Conservation (phyloP, 2,329 filamentous ascomycete species). For the Ceratocystis colombiana region DNA sequence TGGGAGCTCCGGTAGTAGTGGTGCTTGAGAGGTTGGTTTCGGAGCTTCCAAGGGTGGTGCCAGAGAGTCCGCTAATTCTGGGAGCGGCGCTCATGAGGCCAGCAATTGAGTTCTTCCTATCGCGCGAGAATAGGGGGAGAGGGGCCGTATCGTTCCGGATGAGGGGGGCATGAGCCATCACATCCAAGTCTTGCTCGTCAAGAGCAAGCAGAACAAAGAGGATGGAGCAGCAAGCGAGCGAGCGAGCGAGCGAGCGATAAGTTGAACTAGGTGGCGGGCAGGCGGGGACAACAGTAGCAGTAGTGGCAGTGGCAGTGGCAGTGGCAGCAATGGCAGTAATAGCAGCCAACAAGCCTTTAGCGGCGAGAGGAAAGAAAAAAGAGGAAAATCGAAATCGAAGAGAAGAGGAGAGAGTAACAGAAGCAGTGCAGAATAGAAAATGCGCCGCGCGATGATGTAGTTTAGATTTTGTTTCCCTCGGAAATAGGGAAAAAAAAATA, state of each 20-base stretch:
- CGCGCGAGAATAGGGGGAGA: slow-evolving; percentile 44
- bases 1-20: slow-evolving; percentile 19
- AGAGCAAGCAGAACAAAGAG: slow-evolving; percentile 19
- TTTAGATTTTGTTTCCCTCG: slow-evolving; percentile 16
- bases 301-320: neutral
- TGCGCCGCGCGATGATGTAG: slow-evolving; percentile 24
- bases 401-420: slow-evolving; percentile 10
- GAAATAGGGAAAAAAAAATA: neutral
- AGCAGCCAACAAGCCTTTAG: too few species aligned
- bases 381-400: neutral
- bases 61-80: slow-evolving; percentile 53
- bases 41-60: slow-evolving; percentile 47
- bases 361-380: neutral
- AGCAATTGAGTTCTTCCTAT: slow-evolving; percentile 37
- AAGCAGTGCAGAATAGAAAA: slow-evolving; percentile 7
- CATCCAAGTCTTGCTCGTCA: slow-evolving; percentile 26
- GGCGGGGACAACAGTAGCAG: neutral
- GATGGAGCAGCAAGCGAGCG: neutral
- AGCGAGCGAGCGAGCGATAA: neutral
- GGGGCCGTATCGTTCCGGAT: slow-evolving; percentile 50
- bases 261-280: neutral
- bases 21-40: slow-evolving; percentile 42
- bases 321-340: too few species aligned
- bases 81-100: slow-evolving; percentile 44
- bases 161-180: slow-evolving; percentile 51